phyloP scores from a whole-genome alignment of 306 rosid species.

The Lotus japonicus region DNA sequence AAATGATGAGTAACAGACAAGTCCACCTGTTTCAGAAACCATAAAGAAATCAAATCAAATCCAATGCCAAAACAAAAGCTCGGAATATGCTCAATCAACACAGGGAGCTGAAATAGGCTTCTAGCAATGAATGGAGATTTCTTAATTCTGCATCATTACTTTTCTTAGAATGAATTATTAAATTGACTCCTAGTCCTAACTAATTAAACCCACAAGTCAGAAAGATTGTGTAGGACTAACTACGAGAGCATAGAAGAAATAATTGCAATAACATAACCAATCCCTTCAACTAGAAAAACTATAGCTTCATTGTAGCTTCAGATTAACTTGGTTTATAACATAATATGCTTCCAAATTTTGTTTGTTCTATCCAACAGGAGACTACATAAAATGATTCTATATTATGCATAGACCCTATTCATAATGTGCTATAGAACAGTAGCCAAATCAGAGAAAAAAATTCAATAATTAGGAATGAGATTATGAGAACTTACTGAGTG shows the following conservation, averaged over 20 bases:
- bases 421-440: not conserved
- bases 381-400: too few relatives aligned
- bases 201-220: not conserved
- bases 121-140: not conserved
- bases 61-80: too few relatives aligned
- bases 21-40: conserved; percentile 70
- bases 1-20: conserved; percentile 63
- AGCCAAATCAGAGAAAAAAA: not conserved
- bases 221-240: not conserved
- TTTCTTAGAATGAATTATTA: not conserved
- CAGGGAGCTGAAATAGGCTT: too few relatives aligned
- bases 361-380: too few relatives aligned
- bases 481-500: conserved; percentile 69
- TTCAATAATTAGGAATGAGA: not conserved
- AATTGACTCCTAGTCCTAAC: not conserved
- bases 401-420: too few relatives aligned
- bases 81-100: too few relatives aligned
- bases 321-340: not conserved
- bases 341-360: not conserved
- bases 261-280: not conserved
- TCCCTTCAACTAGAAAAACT: not conserved
- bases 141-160: conserved; percentile 1
- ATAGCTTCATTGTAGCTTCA: not conserved
- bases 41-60: not conserved
- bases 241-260: not conserved